Percentiles rank a stretch among this genome's conserved stretches.
These are phyloP conservation scores for Pichia sp. DNA, from an alignment of 1,139 yeast genomes.

Conservation along the genomic window DNA sequence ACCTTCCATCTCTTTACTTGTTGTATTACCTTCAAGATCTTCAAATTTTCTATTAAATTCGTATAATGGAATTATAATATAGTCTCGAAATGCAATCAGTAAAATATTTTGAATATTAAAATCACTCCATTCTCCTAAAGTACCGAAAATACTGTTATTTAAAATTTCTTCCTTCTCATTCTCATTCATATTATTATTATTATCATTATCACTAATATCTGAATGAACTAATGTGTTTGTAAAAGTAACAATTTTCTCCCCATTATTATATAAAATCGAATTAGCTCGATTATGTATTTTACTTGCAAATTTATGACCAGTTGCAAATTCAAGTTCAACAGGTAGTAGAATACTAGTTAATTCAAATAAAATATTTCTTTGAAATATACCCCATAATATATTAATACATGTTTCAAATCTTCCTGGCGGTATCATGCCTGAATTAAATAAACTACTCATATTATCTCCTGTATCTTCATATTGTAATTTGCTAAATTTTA, in stretches of 20 bases:
- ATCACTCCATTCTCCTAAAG: constrained; percentile 16
- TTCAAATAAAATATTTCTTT: constrained; percentile 47
- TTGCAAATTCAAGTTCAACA: constrained; percentile 39
- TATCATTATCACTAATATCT: constrained; percentile 9
- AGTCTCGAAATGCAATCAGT: constrained; percentile 42
- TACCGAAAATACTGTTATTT: constrained; percentile 10
- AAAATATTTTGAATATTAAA: constrained; percentile 24
- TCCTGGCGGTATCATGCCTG: constrained; percentile 13
- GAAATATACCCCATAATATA: constrained; percentile 51
- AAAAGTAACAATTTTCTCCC: constrained; percentile 11
- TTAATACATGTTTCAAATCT: constrained; percentile 32
- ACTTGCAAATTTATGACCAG: constrained; percentile 10
- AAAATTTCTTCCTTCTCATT: background rate
- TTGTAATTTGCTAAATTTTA: background rate
- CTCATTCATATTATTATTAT: background rate
- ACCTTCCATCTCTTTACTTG: too few species aligned
- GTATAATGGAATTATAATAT: constrained; percentile 43
- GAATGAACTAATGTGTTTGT: constrained; percentile 14
- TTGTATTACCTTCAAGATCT: constrained; percentile 10
- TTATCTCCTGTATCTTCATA: background rate
- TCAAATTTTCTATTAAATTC: constrained; percentile 32
- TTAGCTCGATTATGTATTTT: constrained; percentile 9
- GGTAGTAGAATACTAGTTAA: constrained; percentile 57
- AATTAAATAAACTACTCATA: background rate
- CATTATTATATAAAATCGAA: constrained; percentile 10